Percentiles rank a stretch among this genome's conserved stretches.
These are phyloP conservation scores for Penicillium griseofulvum DNA, from an alignment of 2,329 filamentous ascomycete species.

Conservation along the genomic window DNA sequence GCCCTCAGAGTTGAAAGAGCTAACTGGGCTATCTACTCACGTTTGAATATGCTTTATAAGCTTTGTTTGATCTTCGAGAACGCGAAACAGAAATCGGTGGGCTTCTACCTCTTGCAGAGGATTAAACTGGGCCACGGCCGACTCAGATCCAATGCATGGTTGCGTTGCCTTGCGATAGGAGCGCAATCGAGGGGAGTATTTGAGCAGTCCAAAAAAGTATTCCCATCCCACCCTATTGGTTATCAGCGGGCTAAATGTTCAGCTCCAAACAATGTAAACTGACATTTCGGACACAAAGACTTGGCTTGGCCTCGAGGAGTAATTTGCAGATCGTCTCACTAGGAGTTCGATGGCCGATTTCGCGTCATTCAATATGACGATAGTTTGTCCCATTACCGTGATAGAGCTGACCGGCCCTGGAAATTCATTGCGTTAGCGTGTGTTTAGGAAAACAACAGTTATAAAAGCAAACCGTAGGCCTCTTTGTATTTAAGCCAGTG, in stretches of 20 bases:
- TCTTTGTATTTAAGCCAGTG: constrained; percentile 49
- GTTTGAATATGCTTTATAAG: constrained; percentile 45
- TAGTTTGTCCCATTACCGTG: constrained; percentile 36
- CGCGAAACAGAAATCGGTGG: constrained; percentile 44
- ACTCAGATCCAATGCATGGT: constrained; percentile 47
- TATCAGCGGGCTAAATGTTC: not conserved
- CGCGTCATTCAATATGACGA: constrained; percentile 39
- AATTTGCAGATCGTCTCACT: constrained; percentile 30
- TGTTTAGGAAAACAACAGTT: not conserved
- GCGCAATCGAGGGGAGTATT: constrained; percentile 40
- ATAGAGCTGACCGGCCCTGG: constrained; percentile 40
- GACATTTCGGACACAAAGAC: constrained; percentile 41
- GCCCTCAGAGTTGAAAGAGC: not conserved
- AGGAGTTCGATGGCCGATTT: constrained; percentile 35
- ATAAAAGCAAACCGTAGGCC: constrained; percentile 31
- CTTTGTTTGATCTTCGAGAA: constrained; percentile 40
- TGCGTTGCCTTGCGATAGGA: constrained; percentile 48
- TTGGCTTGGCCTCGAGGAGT: constrained; percentile 33
- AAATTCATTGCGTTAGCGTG: not conserved
- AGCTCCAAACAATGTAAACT: constrained; percentile 1
- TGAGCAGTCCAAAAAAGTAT: constrained; percentile 34
- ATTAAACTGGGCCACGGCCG: constrained; percentile 40
- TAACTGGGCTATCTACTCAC: constrained; percentile 25
- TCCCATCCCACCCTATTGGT: constrained; percentile 42
- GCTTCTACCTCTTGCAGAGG: constrained; percentile 47